Base-by-base conservation (phyloP, 495 filamentous ascomycete genomes). In the Aspergillus haitiensis region DNA sequence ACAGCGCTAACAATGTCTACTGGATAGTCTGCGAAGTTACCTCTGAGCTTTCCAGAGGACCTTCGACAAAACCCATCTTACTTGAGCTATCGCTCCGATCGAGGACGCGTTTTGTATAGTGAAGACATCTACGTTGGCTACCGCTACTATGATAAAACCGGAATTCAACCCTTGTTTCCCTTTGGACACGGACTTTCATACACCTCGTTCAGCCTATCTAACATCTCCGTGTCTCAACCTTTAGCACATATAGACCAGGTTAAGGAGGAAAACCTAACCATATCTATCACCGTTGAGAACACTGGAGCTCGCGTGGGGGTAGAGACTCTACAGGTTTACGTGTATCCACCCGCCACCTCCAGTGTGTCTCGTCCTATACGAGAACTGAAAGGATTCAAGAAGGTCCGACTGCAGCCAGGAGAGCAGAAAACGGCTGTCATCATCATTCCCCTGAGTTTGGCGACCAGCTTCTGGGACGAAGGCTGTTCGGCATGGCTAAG, bases 111-210 rank as follows among this genome's bases (percentile, higher is more conserved):
- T 5, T 70, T 89, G 12, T 91, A 91, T 60, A 86, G 87, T 42
- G 89, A 93, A 70, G 85, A 85, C 56, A 73, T 93, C 32, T 92
- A 87, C 72, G 85, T 94, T 49, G 90, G 89, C 7, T 94, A 95
- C 68, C 78, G 88, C 6, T 86, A 87, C 72, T 94, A 91, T 72
- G 90, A 95, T 64, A 79, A 82, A 18, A 70, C 78, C 2, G 76
- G 81, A 10, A 72, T 87, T 33, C 70, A 76, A 2, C 85, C 88
- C 0, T 78, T 87, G 0, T 93, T 92, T 71, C 81, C 85, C 35
- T 94, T 94, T 61, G 91, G 91, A 21, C 84, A 92, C 67, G 91
- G 91, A 9, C 83, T 95, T 7, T 90, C 87, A 0, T 94, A 93
- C 67, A 90, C 89, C 0, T 83, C 78, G 3, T 94, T 94, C 65